Evolutionary conservation across 2,329 filamentous ascomycete species (phyloP).

Genomic region (Alternaria sp.): DNA sequence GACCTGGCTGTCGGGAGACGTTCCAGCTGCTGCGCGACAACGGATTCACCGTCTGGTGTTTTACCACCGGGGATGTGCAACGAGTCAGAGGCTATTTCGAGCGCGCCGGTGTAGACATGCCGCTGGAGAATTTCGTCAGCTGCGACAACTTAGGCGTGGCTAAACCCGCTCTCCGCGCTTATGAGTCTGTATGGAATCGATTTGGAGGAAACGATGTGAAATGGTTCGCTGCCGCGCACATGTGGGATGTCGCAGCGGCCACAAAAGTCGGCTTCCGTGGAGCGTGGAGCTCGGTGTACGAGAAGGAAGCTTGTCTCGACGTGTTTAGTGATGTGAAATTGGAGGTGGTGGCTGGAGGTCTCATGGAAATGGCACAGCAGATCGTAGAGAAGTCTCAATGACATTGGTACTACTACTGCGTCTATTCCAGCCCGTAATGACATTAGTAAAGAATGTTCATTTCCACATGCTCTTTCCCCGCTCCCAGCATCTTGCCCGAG

Average conservation of each 20-base stretch:
- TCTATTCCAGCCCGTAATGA: not conserved
- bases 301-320: slow-evolving; percentile 15
- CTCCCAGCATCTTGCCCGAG: slow-evolving; percentile 37
- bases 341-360: slow-evolving; percentile 9
- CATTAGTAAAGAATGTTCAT: not conserved
- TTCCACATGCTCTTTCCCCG: not conserved
- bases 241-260: slow-evolving; percentile 65
- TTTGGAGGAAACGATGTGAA: slow-evolving; percentile 52
- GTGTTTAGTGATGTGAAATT: slow-evolving; percentile 13
- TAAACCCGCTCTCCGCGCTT: slow-evolving; percentile 59
- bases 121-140: slow-evolving; percentile 58
- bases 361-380: slow-evolving; percentile 13
- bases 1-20: slow-evolving; percentile 4
- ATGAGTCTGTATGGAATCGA: slow-evolving; percentile 52
- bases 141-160: slow-evolving; percentile 58
- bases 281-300: slow-evolving; percentile 16
- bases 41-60: slow-evolving; percentile 16
- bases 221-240: slow-evolving; percentile 67
- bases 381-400: slow-evolving; percentile 15
- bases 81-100: slow-evolving; percentile 60
- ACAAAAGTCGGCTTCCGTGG: slow-evolving; percentile 51
- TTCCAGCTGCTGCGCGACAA: slow-evolving; percentile 14
- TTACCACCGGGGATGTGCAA: slow-evolving; percentile 15
- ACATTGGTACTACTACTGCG: not conserved
- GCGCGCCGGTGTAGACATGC: slow-evolving; percentile 58